A percentile compares a stretch with the other conserved stretches of the same genome.
phyloP scores from a whole-genome alignment of 768 basidiomycete genomes.

The Trametes cinnabarina region DNA sequence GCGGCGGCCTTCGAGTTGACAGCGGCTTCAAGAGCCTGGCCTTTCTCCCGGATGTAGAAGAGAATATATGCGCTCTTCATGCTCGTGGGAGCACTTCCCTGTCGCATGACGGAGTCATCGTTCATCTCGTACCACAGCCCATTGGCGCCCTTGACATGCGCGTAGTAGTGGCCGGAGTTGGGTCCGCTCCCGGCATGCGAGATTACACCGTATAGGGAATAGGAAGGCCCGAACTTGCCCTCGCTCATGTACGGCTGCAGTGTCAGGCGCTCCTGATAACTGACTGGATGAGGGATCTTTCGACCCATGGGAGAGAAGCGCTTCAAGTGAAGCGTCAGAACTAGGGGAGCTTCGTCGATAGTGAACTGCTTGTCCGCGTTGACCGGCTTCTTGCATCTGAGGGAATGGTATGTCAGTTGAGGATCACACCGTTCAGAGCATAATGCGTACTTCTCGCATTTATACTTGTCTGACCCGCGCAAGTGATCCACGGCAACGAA shows the following conservation, averaged over 20 bases:
- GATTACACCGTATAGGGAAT: conserved; percentile 88
- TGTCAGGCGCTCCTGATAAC: conserved; percentile 74
- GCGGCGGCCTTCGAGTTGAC: conserved; percentile 28
- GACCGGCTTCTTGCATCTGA: conserved; percentile 89
- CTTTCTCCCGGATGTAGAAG: conserved; percentile 84
- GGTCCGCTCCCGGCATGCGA: conserved; percentile 92
- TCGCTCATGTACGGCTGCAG: conserved; percentile 83
- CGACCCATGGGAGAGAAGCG: conserved; percentile 89
- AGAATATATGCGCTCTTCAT: conserved; percentile 89
- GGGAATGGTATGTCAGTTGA: neutral
- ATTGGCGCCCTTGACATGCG: conserved; percentile 69
- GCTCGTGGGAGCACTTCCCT: conserved; percentile 45
- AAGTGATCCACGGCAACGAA: conserved; percentile 82
- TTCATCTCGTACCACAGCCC: conserved; percentile 92
- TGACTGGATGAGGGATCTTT: conserved; percentile 75
- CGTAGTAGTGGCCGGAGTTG: conserved; percentile 94
- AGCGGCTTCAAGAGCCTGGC: conserved; percentile 68
- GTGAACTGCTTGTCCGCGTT: conserved; percentile 89
- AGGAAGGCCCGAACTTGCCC: conserved; percentile 69
- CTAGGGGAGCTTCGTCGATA: conserved; percentile 80
- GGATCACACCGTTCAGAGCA: neutral
- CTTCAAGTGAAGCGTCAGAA: conserved; percentile 92
- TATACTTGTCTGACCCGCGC: conserved; percentile 93
- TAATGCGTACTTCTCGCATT: conserved; percentile 88
- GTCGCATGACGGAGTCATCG: conserved; percentile 68